Evolutionary conservation across 1,139 yeast genomes (phyloP).

Genomic region (Zhuliangozyma blackwelliae): DNA sequence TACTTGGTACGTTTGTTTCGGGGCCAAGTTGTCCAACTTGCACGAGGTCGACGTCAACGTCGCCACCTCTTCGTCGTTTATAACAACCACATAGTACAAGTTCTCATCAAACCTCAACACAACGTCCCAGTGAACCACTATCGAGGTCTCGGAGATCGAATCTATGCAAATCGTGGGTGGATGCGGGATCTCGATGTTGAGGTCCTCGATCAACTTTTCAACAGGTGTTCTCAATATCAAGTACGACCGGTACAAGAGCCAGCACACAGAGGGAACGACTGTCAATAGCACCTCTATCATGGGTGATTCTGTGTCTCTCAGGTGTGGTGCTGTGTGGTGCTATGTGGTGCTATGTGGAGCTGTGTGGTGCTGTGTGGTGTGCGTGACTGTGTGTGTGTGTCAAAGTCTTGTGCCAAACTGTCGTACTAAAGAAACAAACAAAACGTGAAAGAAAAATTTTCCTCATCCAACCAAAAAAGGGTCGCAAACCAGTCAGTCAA

Average conservation of each 20-base stretch:
- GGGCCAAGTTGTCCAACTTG: slow-evolving; percentile 29
- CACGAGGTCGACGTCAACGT: slow-evolving; percentile 36
- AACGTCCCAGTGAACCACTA: slow-evolving; percentile 43
- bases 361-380: too few relatives aligned
- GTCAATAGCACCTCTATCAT: slow-evolving; percentile 42
- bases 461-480: too few relatives aligned
- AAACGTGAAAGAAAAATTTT: too few relatives aligned
- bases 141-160: slow-evolving; percentile 25
- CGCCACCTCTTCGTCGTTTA: slow-evolving; percentile 38
- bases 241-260: slow-evolving; percentile 40
- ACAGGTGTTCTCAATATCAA: slow-evolving; percentile 35
- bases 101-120: slow-evolving; percentile 28
- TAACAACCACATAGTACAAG: slow-evolving; percentile 31
- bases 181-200: slow-evolving; percentile 41
- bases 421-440: too few relatives aligned
- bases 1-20: slow-evolving; percentile 29
- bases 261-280: slow-evolving; percentile 38
- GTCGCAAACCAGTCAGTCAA: too few relatives aligned
- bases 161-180: slow-evolving; percentile 40
- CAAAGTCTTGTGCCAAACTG: too few relatives aligned
- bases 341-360: too few relatives aligned
- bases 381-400: too few relatives aligned
- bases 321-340: too few relatives aligned
- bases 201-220: slow-evolving; percentile 30
- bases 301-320: not conserved